Evolutionary conservation across 805 yeast genomes (phyloP).

Genomic region (Saturnispora sanitii): DNA sequence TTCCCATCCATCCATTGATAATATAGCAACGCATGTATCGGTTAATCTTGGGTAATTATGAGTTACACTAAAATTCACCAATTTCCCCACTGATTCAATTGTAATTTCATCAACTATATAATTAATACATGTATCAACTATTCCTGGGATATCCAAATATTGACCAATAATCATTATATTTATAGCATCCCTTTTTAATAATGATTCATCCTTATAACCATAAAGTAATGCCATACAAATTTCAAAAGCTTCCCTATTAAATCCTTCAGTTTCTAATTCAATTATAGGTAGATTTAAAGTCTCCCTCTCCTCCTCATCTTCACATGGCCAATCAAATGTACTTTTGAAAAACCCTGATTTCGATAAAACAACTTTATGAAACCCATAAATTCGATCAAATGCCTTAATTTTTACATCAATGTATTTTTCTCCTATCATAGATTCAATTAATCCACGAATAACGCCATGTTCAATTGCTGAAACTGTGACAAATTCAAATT

Average conservation of each 20-base stretch:
- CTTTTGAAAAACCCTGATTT: constrained; percentile 39
- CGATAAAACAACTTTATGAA: constrained; percentile 38
- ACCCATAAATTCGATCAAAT: constrained; percentile 33
- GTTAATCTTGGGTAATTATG: constrained; percentile 8
- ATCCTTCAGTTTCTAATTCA: constrained; percentile 29
- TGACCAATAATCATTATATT: constrained; percentile 41
- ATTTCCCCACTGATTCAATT: constrained; percentile 3
- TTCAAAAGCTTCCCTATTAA: constrained; percentile 39
- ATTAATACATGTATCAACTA: constrained; percentile 30
- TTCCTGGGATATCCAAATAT: constrained; percentile 36
- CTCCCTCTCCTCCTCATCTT: constrained; percentile 9
- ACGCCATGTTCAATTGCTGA: not conserved
- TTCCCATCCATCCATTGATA: constrained; percentile 43
- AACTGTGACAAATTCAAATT: not conserved
- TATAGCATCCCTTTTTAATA: constrained; percentile 29
- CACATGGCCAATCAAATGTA: constrained; percentile 35
- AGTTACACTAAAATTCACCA: constrained; percentile 4
- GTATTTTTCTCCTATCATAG: constrained; percentile 36
- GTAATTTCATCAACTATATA: constrained; percentile 5
- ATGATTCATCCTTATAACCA: constrained; percentile 30
- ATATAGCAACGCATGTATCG: constrained; percentile 9
- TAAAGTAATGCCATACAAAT: constrained; percentile 38
- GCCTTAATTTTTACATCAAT: constrained; percentile 41
- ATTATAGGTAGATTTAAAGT: too few species aligned
- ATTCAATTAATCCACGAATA: constrained; percentile 18